A percentile compares a stretch with the other conserved stretches of the same genome.
Evolutionary conservation across 139 green algal species (phyloP).

Genomic region (Astrephomene gubernaculifera): DNA sequence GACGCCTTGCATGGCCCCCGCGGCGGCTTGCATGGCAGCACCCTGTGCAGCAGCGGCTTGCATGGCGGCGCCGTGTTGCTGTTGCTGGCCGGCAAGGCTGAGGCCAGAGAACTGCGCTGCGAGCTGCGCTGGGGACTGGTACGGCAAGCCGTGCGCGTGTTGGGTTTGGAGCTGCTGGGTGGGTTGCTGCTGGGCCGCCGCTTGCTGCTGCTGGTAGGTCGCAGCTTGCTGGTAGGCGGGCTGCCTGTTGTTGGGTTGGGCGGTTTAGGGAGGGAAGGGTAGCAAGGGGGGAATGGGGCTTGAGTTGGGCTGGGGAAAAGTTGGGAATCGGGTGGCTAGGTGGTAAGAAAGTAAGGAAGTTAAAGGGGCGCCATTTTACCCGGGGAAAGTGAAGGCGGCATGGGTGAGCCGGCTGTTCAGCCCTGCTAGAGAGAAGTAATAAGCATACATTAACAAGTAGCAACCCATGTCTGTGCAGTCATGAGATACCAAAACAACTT

Average conservation of each 20-base stretch:
- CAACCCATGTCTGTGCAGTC: too few relatives aligned
- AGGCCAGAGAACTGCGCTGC: constrained; percentile 33
- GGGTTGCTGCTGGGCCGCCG: neutral
- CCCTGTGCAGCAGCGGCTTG: neutral
- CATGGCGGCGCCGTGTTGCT: constrained; percentile 3
- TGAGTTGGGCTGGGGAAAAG: too few relatives aligned
- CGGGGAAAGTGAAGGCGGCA: too few relatives aligned
- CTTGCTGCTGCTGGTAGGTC: constrained; percentile 6
- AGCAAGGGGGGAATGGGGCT: neutral
- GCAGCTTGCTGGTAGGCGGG: constrained; percentile 25
- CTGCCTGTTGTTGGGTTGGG: constrained; percentile 17
- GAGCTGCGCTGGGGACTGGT: constrained; percentile 26
- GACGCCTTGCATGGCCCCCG: neutral
- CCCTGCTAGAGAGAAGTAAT: too few relatives aligned
- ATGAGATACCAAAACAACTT: too few relatives aligned
- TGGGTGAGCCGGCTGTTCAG: too few relatives aligned
- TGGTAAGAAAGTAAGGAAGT: too few relatives aligned
- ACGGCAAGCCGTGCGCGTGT: neutral
- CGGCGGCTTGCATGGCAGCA: constrained; percentile 7
- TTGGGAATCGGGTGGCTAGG: too few relatives aligned
- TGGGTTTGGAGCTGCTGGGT: constrained; percentile 33
- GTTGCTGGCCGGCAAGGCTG: constrained; percentile 14
- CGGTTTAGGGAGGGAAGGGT: neutral
- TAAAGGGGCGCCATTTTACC: too few relatives aligned
- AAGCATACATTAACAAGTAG: too few relatives aligned